Evolutionary conservation across 2,329 filamentous ascomycete genomes (phyloP), one percentile per base, ranked within the genome.

Genomic region (Paraphaeosphaeria minitans): DNA sequence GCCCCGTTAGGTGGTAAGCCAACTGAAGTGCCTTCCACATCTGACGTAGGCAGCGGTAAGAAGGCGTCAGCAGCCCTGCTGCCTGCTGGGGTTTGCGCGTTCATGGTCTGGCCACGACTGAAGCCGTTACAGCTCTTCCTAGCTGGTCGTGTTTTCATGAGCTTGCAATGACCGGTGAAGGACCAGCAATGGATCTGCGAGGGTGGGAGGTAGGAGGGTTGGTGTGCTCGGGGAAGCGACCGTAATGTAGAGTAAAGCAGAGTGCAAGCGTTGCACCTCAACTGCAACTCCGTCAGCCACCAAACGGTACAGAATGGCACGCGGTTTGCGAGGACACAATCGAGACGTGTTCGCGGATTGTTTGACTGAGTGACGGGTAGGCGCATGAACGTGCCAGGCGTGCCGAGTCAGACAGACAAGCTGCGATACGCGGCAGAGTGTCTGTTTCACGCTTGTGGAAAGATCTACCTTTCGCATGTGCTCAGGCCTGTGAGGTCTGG

Each of bases 301-400:
- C 68, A 75, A 72, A 75, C 69, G 65, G 66, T 72, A 67, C 68
- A 75, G 75, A 70, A 58, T 37, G 53, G 54, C 66, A 65, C 47
- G 65, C 64, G 58, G 73, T 75, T 77, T 76, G 75, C 60, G 63
- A 68, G 68, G 66, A 74, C 72, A 72, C 73, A 76, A 72, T 70
- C 69, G 66, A 69, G 70, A 75, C 72, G 75, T 75, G 74, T 76
- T 70, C 68, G 62, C 62, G 60, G 63, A 63, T 53, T 67, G 74
- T 75, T 76, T 75, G 73, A 74, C 69, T 67, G 63, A 62, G 57
- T 61, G 57, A 53, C 69, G 66, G 66, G 60, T 63, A 65, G 56
- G 66, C 55, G 68, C 70, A 72, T 66, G 62, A 69, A 72, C 58
- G 66, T 70, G 66, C 65, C 61, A 72, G 62, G 68, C 64, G 64